These are phyloP conservation scores for Sporothrix schenckii DNA, from an alignment of 2,329 filamentous ascomycete species.

Conservation along the genomic window DNA sequence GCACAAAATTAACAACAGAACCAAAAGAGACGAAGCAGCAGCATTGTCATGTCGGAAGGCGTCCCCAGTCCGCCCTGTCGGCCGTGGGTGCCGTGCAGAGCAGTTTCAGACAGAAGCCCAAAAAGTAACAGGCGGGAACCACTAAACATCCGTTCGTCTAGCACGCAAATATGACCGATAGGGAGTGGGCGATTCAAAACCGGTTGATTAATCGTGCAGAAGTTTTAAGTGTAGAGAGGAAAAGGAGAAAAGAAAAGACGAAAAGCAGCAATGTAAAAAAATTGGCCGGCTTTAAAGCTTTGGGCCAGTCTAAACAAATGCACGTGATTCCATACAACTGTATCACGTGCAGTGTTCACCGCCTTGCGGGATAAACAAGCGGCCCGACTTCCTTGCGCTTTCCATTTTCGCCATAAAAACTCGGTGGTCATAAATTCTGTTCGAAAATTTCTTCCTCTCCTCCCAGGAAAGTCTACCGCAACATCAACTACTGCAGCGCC, in stretches of 20 bases:
- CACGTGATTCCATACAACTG: constrained; percentile 12
- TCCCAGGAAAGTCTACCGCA: background rate
- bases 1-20: constrained; percentile 1
- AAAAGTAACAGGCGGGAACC: constrained; percentile 24
- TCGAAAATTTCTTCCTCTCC: constrained; percentile 9
- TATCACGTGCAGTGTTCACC: background rate
- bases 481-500: background rate
- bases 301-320: background rate
- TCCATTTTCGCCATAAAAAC: constrained; percentile 13
- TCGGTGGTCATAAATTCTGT: background rate
- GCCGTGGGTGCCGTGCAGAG: constrained; percentile 27
- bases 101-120: constrained; percentile 18
- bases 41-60: constrained; percentile 33
- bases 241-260: constrained; percentile 34
- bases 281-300: background rate
- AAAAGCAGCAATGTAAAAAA: constrained; percentile 22
- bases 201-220: constrained; percentile 65
- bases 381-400: constrained; percentile 2
- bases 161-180: constrained; percentile 65
- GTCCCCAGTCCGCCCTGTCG: constrained; percentile 28
- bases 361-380: constrained; percentile 18
- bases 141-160: constrained; percentile 48
- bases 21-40: background rate
- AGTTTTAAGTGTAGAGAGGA: constrained; percentile 51
- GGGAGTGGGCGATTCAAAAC: constrained; percentile 54